These are phyloP conservation scores for Protea cynaroides DNA, from an alignment of 164 flowering plant genomes.

Conservation along the genomic window DNA sequence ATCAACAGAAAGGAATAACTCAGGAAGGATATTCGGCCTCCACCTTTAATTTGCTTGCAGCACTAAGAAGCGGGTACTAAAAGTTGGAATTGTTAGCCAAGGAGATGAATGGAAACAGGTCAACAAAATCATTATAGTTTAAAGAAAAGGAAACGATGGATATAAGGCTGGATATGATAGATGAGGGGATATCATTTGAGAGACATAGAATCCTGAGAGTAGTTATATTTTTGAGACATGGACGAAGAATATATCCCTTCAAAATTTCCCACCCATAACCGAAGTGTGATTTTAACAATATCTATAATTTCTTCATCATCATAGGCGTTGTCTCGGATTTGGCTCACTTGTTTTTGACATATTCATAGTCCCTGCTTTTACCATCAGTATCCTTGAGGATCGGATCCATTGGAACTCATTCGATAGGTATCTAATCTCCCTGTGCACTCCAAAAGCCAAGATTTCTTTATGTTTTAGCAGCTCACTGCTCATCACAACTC, in stretches of 20 bases:
- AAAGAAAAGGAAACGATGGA: slow-evolving; percentile 7
- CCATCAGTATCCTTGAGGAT: no score
- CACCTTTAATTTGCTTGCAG: background rate
- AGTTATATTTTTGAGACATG: slow-evolving; percentile 11
- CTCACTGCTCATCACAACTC: no score
- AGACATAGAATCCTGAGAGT: slow-evolving; percentile 6
- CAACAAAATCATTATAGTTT: slow-evolving; percentile 1
- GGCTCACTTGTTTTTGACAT: no score
- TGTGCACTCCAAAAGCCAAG: no score
- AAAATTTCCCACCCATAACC: no score
- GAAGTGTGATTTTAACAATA: no score
- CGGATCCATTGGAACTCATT: no score
- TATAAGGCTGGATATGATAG: slow-evolving; percentile 2
- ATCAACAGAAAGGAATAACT: slow-evolving; percentile 1
- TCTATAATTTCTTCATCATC: no score
- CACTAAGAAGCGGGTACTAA: background rate
- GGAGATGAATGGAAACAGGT: background rate
- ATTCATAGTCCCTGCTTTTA: no score
- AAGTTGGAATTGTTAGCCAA: slow-evolving; percentile 7
- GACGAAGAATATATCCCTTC: slow-evolving; percentile 4
- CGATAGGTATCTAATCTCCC: no score
- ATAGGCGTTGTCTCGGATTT: no score
- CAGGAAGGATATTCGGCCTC: slow-evolving; percentile 3
- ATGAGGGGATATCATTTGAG: background rate
- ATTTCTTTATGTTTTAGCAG: no score